Base-by-base conservation (phyloP, 2,329 filamentous ascomycete species). In the Onygenales sp. region DNA sequence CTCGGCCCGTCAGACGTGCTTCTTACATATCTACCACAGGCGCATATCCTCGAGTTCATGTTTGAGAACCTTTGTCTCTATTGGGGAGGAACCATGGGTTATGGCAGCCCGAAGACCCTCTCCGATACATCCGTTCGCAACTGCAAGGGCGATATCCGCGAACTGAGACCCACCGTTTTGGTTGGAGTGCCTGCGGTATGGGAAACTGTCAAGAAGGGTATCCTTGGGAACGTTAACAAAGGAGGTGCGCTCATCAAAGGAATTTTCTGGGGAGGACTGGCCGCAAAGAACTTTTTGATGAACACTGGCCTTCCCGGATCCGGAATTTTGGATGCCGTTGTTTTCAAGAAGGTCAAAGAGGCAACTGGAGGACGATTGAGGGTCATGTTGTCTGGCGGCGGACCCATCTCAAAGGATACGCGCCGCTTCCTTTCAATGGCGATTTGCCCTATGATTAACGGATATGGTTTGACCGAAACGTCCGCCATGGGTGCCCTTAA, bases 151-250 rank as follows among this genome's bases (percentile, higher is more conserved):
- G 93, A 98, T 63, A 95, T 98, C 73, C 86, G 87, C 56, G 91
- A 96, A 65, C 86, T 97, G 67, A 81, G 81, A 62, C 93, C 93
- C 1, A 94, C 90, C 2, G 81, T 96, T 66, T 81, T 98, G 67
- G 87, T 96, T 40, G 93, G 93, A 68, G 93, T 98, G 2, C 93
- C 93, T 1, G 91, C 94, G 54, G 86, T 98, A 34, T 98, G 92
- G 91, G 93, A 98, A 74, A 91, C 88, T 1, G 86, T 98, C 63
- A 92, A 90, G 77, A 98, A 98, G 77, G 93, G 93, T 52, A 87
- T 98, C 63, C 76, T 92, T 58, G 73, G 76, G 62, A 89, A 90
- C 70, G 84, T 97, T 56, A 85, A 87, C 65, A 75, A 79, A 54
- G 80, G 86, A 57, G 84, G 84, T 63, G 70, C 79, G n/a, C 54